These are phyloP conservation scores for Physcomitrium patens DNA, from an alignment of 225 moss, liverwort and hornwort species.

Conservation along the genomic window DNA sequence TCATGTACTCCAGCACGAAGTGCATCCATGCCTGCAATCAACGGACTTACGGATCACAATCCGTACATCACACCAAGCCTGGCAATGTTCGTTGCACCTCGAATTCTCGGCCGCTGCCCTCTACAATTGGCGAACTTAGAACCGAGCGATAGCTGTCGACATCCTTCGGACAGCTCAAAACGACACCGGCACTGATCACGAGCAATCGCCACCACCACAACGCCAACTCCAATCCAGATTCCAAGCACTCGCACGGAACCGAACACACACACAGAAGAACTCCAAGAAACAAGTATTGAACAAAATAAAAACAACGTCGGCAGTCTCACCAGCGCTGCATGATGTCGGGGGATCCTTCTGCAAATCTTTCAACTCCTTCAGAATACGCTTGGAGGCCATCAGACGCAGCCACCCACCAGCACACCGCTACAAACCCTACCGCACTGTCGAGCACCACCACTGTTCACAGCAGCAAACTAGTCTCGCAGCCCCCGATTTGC, in stretches of 20 bases:
- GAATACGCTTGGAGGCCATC: slow-evolving; percentile 98
- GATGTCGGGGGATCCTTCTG: slow-evolving; percentile 98
- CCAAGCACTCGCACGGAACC: no score
- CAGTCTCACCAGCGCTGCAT: slow-evolving; percentile 77
- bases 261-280: not conserved
- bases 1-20: not conserved
- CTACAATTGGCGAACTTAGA: slow-evolving; percentile 15
- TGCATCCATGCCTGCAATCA: not conserved
- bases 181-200: not conserved
- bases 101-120: not conserved
- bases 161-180: slow-evolving; percentile 16
- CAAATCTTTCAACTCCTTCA: slow-evolving; percentile 99
- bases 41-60: not conserved
- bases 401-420: not conserved
- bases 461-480: not conserved
- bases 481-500: not conserved
- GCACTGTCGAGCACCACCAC: slow-evolving; percentile 1
- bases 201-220: not conserved
- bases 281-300: not conserved
- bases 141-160: not conserved
- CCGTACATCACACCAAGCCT: not conserved
- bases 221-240: not conserved
- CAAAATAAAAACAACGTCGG: not conserved
- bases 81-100: not conserved
- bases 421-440: slow-evolving; percentile 23